These are phyloP conservation scores for Hypomyces perniciosus DNA, from an alignment of 2,329 filamentous ascomycete genomes.

Conservation along the genomic window DNA sequence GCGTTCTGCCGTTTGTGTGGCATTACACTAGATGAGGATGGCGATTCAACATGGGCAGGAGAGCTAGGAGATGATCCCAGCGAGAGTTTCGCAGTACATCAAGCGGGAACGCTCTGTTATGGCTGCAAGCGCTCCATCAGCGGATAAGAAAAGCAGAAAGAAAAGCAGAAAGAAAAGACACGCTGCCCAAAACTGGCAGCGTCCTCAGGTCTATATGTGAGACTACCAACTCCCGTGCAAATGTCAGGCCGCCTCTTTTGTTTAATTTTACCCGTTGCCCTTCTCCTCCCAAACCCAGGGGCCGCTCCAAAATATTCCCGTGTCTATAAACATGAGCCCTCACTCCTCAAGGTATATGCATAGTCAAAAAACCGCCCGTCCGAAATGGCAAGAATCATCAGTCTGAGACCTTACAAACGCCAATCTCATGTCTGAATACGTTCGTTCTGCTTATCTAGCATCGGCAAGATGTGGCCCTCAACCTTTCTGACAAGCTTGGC, in stretches of 20 bases:
- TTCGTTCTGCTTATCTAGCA: conserved; percentile 24
- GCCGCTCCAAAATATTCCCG: conserved; percentile 7
- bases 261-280: conserved; percentile 5
- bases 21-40: conserved; percentile 56
- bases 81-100: conserved; percentile 19
- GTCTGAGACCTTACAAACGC: not conserved
- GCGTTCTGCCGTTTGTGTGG: conserved; percentile 61
- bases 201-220: conserved; percentile 9
- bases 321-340: conserved; percentile 11
- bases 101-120: conserved; percentile 54
- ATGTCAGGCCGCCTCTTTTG: conserved; percentile 11
- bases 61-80: conserved; percentile 46
- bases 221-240: conserved; percentile 14
- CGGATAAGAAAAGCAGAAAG: conserved; percentile 30
- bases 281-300: conserved; percentile 4
- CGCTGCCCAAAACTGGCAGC: not conserved
- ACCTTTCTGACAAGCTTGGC: conserved; percentile 83
- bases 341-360: conserved; percentile 5
- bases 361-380: conserved; percentile 3
- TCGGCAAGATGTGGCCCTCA: conserved; percentile 54
- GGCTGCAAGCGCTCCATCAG: conserved; percentile 63
- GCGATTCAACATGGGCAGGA: conserved; percentile 58
- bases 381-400: conserved; percentile 1
- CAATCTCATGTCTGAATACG: conserved; percentile 1
- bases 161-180: not conserved